Evolutionary conservation across 257 asterid genomes (phyloP).

Genomic region (Nicotiana knightiana): DNA sequence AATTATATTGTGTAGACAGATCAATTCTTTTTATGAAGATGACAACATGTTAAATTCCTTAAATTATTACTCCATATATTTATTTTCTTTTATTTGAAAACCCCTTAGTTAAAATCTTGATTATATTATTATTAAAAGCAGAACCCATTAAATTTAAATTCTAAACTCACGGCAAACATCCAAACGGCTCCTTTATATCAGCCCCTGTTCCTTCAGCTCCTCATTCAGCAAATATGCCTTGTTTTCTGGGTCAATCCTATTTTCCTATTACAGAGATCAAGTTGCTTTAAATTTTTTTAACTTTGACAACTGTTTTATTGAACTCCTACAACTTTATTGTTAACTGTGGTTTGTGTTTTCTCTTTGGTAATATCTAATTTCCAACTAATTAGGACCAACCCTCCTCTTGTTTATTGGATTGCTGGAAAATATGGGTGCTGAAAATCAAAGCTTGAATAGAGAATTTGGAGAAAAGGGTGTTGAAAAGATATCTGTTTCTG

Average conservation of each 20-base stretch:
- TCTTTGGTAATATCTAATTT: background rate
- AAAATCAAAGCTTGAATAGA: constrained; percentile 13
- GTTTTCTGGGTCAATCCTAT: background rate
- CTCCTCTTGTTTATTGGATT: background rate
- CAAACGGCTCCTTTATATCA: constrained; percentile 10
- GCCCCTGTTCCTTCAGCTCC: background rate
- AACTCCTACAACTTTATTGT: background rate
- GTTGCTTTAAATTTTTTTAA: background rate
- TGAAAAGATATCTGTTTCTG: background rate
- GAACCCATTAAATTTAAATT: background rate
- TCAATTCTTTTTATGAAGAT: no score
- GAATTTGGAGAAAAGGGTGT: constrained; percentile 32
- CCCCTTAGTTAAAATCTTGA: no score
- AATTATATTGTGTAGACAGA: no score
- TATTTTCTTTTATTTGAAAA: no score
- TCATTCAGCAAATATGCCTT: background rate
- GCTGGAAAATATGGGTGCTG: constrained; percentile 39
- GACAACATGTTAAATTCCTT: no score
- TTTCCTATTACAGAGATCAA: no score
- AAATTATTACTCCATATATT: no score
- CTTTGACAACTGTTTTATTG: background rate
- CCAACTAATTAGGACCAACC: background rate
- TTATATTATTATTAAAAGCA: no score
- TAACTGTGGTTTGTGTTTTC: background rate
- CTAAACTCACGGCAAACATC: background rate